Evolutionary conservation across 768 basidiomycete species (phyloP).

Genomic region (Suillus subaureus): DNA sequence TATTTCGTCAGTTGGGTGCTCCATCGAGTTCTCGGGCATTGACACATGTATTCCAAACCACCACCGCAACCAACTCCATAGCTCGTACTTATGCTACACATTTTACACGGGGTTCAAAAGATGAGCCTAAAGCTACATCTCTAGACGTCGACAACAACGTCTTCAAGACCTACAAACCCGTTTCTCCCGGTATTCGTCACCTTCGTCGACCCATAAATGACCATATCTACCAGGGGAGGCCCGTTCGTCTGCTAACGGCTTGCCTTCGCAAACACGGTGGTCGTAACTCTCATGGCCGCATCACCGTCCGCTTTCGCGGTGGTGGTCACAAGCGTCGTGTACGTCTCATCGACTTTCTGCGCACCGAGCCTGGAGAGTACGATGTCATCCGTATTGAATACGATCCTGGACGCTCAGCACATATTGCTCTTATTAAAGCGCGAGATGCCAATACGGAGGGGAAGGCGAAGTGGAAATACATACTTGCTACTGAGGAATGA

Average conservation of each 20-base stretch:
- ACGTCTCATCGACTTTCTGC: slow-evolving; percentile 83
- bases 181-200: slow-evolving; percentile 86
- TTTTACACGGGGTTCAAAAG: slow-evolving; percentile 26
- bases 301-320: slow-evolving; percentile 87
- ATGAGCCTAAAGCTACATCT: slow-evolving; percentile 35
- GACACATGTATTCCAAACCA: slow-evolving; percentile 14
- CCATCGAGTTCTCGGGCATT: slow-evolving; percentile 10
- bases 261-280: slow-evolving; percentile 86
- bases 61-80: slow-evolving; percentile 17
- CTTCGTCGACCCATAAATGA: slow-evolving; percentile 78
- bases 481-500: slow-evolving; percentile 86
- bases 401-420: slow-evolving; percentile 91
- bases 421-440: slow-evolving; percentile 87
- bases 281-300: slow-evolving; percentile 77
- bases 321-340: slow-evolving; percentile 91
- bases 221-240: slow-evolving; percentile 86
- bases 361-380: slow-evolving; percentile 76
- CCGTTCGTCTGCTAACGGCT: slow-evolving; percentile 79
- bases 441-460: slow-evolving; percentile 56
- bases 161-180: slow-evolving; percentile 90
- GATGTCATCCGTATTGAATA: slow-evolving; percentile 96
- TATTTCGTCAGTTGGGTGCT: slow-evolving; percentile 13
- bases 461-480: slow-evolving; percentile 77
- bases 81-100: slow-evolving; percentile 41
- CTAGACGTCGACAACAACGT: slow-evolving; percentile 49